Evolutionary conservation across 768 basidiomycete genomes (phyloP).

Genomic region (Megacollybia marginata): DNA sequence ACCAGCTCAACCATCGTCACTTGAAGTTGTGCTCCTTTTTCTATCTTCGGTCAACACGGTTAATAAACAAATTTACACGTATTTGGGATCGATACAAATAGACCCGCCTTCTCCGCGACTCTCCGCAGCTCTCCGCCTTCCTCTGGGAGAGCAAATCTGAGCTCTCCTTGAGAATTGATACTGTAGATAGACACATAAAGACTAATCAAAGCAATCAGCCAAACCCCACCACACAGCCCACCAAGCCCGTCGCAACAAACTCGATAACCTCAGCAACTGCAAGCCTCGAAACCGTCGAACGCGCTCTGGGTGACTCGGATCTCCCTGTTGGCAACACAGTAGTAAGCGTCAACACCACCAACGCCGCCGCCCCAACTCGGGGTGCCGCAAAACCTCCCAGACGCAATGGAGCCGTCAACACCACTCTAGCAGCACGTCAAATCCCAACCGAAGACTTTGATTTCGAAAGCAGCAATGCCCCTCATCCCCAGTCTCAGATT

Average conservation of each 20-base stretch:
- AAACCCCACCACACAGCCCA: background rate
- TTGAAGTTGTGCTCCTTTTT: too few species aligned
- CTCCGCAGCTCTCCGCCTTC: too few species aligned
- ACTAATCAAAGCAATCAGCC: background rate
- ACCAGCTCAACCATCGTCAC: too few species aligned
- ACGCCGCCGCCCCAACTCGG: too few species aligned
- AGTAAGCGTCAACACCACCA: background rate
- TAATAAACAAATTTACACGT: too few species aligned
- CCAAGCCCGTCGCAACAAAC: slow-evolving; percentile 26
- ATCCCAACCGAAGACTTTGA: slow-evolving; percentile 80
- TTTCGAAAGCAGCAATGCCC: slow-evolving; percentile 69
- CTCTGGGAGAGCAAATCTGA: too few species aligned
- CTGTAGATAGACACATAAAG: too few species aligned
- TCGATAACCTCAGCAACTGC: slow-evolving; percentile 67
- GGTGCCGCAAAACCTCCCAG: background rate
- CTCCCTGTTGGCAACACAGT: slow-evolving; percentile 28
- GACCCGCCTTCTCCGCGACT: too few species aligned
- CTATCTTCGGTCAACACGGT: too few species aligned
- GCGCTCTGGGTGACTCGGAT: slow-evolving; percentile 46
- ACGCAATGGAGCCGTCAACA: slow-evolving; percentile 5
- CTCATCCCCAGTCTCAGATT: slow-evolving; percentile 20
- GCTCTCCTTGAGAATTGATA: too few species aligned
- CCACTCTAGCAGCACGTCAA: slow-evolving; percentile 36
- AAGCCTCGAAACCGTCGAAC: slow-evolving; percentile 62
- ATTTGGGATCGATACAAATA: too few species aligned